phyloP scores from a whole-genome alignment of 164 flowering plant genomes.

The Cinnamomum chago region DNA sequence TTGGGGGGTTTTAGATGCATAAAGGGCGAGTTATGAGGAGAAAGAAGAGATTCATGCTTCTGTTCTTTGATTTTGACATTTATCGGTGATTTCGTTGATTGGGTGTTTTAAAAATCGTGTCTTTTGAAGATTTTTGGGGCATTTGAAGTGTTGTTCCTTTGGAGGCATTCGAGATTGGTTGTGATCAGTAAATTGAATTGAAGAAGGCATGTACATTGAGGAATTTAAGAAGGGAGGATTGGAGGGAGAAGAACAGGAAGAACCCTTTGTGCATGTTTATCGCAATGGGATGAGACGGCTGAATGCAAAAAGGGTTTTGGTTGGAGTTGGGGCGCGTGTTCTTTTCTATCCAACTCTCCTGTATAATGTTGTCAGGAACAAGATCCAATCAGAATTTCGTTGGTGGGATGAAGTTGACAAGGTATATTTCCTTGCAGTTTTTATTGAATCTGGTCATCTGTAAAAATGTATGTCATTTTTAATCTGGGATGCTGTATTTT shows the following conservation, averaged over 20 bases:
- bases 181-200: too few species aligned
- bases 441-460: background rate
- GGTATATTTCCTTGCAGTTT: slow-evolving; percentile 33
- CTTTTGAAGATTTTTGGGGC: too few species aligned
- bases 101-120: too few species aligned
- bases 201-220: slow-evolving; percentile 55
- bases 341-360: slow-evolving; percentile 88
- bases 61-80: too few species aligned
- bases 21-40: too few species aligned
- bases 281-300: slow-evolving; percentile 15
- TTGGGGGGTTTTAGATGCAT: too few species aligned
- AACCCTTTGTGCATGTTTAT: slow-evolving; percentile 9
- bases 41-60: too few species aligned
- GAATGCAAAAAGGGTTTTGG: slow-evolving; percentile 53
- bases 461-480: too few species aligned
- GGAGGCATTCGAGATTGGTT: slow-evolving; percentile 3
- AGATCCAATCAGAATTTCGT: slow-evolving; percentile 72
- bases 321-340: slow-evolving; percentile 78
- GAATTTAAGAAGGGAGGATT: slow-evolving; percentile 44
- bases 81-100: too few species aligned
- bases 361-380: slow-evolving; percentile 77
- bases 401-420: slow-evolving; percentile 90
- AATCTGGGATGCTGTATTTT: too few species aligned
- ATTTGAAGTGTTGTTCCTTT: too few species aligned
- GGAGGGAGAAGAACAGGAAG: slow-evolving; percentile 20